phyloP scores from a whole-genome alignment of 495 filamentous ascomycete species.

The Penicillium bovifimosum region DNA sequence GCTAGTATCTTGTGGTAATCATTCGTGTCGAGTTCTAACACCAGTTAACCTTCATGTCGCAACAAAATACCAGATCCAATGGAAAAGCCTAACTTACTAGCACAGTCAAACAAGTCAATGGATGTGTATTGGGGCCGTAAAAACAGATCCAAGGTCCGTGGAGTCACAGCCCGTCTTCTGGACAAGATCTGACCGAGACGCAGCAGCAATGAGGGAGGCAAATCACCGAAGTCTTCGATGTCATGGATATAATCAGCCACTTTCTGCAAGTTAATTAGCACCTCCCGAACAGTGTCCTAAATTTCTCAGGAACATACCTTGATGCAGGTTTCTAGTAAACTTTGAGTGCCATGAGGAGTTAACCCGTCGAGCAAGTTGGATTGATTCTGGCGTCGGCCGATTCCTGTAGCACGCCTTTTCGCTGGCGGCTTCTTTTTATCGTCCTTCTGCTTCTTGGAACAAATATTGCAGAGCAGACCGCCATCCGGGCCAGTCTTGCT shows the following conservation, averaged over 20 bases:
- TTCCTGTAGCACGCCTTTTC: constrained; percentile 51
- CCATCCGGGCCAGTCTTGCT: constrained; percentile 74
- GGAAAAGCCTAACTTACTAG: constrained; percentile 41
- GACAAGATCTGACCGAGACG: constrained; percentile 76
- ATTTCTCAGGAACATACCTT: constrained; percentile 39
- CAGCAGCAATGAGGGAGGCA: constrained; percentile 61
- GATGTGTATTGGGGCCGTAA: constrained; percentile 59
- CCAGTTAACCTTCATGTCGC: constrained; percentile 10
- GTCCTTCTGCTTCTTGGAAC: constrained; percentile 69
- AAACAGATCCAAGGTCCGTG: constrained; percentile 69
- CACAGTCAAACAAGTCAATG: constrained; percentile 75
- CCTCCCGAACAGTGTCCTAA: not conserved
- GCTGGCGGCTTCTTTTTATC: constrained; percentile 56
- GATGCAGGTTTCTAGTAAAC: constrained; percentile 71
- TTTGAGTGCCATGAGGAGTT: constrained; percentile 61
- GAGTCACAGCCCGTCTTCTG: constrained; percentile 66
- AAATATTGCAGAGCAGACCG: constrained; percentile 77
- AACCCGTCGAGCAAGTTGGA: constrained; percentile 75
- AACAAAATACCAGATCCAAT: not conserved
- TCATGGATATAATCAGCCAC: constrained; percentile 76
- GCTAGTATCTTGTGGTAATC: constrained; percentile 79
- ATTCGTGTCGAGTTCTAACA: constrained; percentile 58
- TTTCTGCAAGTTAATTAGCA: constrained; percentile 40
- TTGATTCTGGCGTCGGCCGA: constrained; percentile 62
- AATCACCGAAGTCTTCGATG: constrained; percentile 76